Conservation (phyloP, 805 yeast species). For the Candida berthetii region DNA sequence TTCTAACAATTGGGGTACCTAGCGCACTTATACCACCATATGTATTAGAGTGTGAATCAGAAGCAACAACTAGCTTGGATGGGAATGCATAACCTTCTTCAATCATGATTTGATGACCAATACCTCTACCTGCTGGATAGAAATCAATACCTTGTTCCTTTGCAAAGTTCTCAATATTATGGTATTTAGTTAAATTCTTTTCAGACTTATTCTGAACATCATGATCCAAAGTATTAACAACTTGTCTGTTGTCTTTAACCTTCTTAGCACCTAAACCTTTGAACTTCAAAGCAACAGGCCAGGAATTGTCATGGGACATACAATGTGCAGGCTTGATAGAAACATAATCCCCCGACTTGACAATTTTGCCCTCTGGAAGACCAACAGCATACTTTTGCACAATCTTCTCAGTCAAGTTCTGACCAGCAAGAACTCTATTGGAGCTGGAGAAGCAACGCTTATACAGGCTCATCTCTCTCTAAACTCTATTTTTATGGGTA, state of each 20-base stretch:
- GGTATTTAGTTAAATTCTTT: constrained; percentile 81
- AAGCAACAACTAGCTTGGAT: constrained; percentile 85
- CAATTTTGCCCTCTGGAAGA: constrained; percentile 65
- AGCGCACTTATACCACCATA: constrained; percentile 95
- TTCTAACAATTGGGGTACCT: constrained; percentile 97
- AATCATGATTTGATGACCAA: constrained; percentile 98
- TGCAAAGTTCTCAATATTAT: constrained; percentile 86
- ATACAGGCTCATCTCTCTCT: not conserved
- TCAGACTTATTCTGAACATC: constrained; percentile 94
- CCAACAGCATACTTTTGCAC: constrained; percentile 93
- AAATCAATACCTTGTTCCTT: constrained; percentile 88
- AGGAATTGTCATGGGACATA: constrained; percentile 98
- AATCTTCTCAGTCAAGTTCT: constrained; percentile 91
- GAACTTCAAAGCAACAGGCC: constrained; percentile 98
- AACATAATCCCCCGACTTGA: constrained; percentile 90
- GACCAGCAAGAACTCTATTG: constrained; percentile 27
- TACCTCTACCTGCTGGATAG: constrained; percentile 98
- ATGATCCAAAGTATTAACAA: constrained; percentile 94
- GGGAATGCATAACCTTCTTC: constrained; percentile 99
- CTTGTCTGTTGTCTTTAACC: constrained; percentile 81
- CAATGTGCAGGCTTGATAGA: constrained; percentile 94
- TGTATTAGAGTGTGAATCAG: constrained; percentile 96
- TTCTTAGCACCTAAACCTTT: constrained; percentile 88
- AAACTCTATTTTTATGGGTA: not conserved
- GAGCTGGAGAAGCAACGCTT: constrained; percentile 14